phyloP scores from a whole-genome alignment of 2,329 filamentous ascomycete species.

The Nemania bipapillata region DNA sequence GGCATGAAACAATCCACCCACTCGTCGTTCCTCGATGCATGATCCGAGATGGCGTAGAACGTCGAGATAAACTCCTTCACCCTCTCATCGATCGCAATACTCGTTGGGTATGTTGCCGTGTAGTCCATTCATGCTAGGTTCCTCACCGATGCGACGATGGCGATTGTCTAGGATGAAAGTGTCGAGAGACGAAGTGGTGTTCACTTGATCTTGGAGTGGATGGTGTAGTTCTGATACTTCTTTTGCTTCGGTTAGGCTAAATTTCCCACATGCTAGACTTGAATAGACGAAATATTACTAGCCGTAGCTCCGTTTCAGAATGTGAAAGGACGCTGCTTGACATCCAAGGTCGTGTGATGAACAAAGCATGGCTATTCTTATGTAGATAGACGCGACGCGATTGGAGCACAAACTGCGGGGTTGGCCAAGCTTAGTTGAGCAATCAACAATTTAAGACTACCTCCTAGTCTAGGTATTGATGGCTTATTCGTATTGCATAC shows the following conservation, averaged over 20 bases:
- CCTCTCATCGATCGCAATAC: constrained; percentile 34
- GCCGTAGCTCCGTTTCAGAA: not conserved
- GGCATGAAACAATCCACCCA: constrained; percentile 58
- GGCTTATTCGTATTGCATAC: not conserved
- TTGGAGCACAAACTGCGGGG: not conserved
- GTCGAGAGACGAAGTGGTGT: too few relatives aligned
- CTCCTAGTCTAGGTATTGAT: not conserved
- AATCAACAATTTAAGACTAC: not conserved
- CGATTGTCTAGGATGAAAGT: too few relatives aligned
- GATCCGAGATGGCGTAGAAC: constrained; percentile 60
- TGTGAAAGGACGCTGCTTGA: not conserved
- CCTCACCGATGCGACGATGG: too few relatives aligned
- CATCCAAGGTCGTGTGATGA: not conserved
- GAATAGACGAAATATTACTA: not conserved
- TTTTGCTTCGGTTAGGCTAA: not conserved
- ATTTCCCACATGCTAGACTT: not conserved
- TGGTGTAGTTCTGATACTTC: not conserved
- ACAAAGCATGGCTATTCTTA: too few relatives aligned
- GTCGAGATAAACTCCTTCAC: constrained; percentile 55
- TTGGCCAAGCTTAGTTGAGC: not conserved
- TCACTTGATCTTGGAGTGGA: too few relatives aligned
- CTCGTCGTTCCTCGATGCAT: constrained; percentile 54
- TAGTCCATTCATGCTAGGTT: constrained; percentile 39
- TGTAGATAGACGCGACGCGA: too few relatives aligned
- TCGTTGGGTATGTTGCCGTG: constrained; percentile 46